Percentiles rank a stretch among this genome's conserved stretches.
Evolutionary conservation across 768 basidiomycete genomes (phyloP).

Genomic region (Ramaria sp.): DNA sequence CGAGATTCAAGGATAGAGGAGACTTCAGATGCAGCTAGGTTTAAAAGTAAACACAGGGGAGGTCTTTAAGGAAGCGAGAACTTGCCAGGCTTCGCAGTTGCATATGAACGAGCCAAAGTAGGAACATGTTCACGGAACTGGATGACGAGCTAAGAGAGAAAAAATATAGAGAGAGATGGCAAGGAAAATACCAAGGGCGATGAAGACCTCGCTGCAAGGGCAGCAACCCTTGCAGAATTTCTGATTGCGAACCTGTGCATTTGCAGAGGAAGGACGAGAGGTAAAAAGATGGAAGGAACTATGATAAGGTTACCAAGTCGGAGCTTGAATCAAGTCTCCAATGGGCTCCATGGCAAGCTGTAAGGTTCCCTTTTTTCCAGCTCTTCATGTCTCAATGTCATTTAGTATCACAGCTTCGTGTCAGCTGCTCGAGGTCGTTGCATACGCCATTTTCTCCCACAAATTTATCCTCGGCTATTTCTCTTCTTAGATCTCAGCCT

Average conservation of each 20-base stretch:
- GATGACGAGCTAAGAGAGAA: slow-evolving; percentile 9
- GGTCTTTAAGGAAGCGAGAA: slow-evolving; percentile 12
- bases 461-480: slow-evolving; percentile 42
- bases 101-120: slow-evolving; percentile 72
- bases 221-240: slow-evolving; percentile 72
- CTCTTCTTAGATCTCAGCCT: slow-evolving; percentile 82
- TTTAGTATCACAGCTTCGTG: not conserved
- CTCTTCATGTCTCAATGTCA: not conserved
- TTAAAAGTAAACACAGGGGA: slow-evolving; percentile 21
- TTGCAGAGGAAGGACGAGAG: slow-evolving; percentile 29
- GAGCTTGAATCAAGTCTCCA: slow-evolving; percentile 1
- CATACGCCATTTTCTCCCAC: not conserved
- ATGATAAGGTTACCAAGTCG: slow-evolving; percentile 6
- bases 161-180: slow-evolving; percentile 12
- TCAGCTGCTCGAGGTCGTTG: not conserved
- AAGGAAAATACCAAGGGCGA: slow-evolving; percentile 43
- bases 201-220: slow-evolving; percentile 39
- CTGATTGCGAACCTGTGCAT: slow-evolving; percentile 82
- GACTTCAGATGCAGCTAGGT: slow-evolving; percentile 92
- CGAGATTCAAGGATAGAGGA: slow-evolving; percentile 98
- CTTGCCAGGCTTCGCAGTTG: slow-evolving; percentile 95
- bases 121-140: slow-evolving; percentile 21
- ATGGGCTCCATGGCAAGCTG: slow-evolving; percentile 5
- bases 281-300: slow-evolving; percentile 31
- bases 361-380: not conserved